A percentile compares a stretch with the other conserved stretches of the same genome.
Evolutionary conservation across 352 stramenopile genomes (phyloP).

Genomic region (Elongisporangium anandrum): DNA sequence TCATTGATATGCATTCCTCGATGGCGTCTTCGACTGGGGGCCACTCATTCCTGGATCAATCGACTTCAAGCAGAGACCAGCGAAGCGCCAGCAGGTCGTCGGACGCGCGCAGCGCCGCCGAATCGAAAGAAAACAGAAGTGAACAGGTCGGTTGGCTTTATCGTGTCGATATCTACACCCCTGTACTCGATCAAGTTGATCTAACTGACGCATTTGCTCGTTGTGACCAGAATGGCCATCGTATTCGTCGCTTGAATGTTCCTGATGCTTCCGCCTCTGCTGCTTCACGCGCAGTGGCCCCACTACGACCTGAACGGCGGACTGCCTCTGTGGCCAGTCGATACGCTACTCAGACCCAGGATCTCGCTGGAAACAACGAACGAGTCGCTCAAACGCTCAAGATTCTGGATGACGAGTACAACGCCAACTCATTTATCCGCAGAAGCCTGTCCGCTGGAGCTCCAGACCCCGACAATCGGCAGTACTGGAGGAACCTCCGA

Average conservation of each 20-base stretch:
- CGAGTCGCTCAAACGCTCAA: constrained; percentile 70
- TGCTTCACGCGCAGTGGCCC: neutral
- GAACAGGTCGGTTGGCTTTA: neutral
- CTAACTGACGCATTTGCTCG: constrained; percentile 3
- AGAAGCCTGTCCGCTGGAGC: constrained; percentile 10
- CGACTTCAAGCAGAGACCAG: neutral
- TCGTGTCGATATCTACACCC: neutral
- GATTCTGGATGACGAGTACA: constrained; percentile 69
- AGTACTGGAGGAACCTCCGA: constrained; percentile 33
- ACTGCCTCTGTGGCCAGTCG: neutral
- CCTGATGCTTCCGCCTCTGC: neutral
- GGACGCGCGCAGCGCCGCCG: neutral
- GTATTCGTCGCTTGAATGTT: neutral
- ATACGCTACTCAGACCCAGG: constrained; percentile 37
- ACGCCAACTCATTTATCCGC: constrained; percentile 45
- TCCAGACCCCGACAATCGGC: neutral
- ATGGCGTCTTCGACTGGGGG: neutral
- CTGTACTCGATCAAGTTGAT: neutral
- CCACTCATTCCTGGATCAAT: neutral
- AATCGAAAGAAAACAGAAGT: neutral
- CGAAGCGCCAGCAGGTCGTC: neutral
- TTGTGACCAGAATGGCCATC: constrained; percentile 2
- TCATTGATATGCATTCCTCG: neutral
- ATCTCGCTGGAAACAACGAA: constrained; percentile 58
- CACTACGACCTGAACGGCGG: neutral